Base-by-base conservation (phyloP, 2,329 filamentous ascomycete genomes). In the Alternaria panax region DNA sequence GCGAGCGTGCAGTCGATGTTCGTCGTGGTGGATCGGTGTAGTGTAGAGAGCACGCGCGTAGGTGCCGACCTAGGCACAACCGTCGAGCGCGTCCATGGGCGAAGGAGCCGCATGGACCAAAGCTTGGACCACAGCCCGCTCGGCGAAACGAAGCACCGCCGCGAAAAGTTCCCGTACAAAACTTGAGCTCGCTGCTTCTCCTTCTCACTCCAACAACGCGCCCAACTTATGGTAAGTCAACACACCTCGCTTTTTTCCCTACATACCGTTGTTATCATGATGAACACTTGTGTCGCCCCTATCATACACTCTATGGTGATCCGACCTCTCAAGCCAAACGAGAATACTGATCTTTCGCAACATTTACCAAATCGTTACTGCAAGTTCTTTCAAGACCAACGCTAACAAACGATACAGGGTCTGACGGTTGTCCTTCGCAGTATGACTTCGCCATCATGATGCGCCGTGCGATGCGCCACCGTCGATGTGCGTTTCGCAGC, bases 281-380 rank as follows among this genome's bases (percentile, higher is more conserved):
- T 73, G 75, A 77, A 72, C 68, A 63, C 70, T 69, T 65, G 75
- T 77, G 75, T 77, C 75, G 75, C 75, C 75, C 75, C 75, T 77
- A 77, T 77, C 75, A 72, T 72, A 77, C 72, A 68, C 62, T 73
- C 64, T 65, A 75, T 77, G 75, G 73, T 77, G 75, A 77, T 76
- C 50, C 68, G 75, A 77, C 74, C 71, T 71, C 72, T 74, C 72
- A 75, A 76, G 75, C 75, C 75, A 77, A 77, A 77, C 71, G 75
- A 74, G 74, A 77, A 67, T 66, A 69, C 75, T 77, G 75, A 77
- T 66, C 59, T 68, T 27, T 55, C 60, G 54, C 50, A 52, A 62
- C 48, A 48, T 55, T 27, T 22, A 38, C 48, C 28, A 24, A 61
- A 32, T 48, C 51, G 36, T 52, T 64, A 51, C 53, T 30, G 24